Conservation (phyloP, 2,329 filamentous ascomycete species). For the Akanthomyces dipterigenus region DNA sequence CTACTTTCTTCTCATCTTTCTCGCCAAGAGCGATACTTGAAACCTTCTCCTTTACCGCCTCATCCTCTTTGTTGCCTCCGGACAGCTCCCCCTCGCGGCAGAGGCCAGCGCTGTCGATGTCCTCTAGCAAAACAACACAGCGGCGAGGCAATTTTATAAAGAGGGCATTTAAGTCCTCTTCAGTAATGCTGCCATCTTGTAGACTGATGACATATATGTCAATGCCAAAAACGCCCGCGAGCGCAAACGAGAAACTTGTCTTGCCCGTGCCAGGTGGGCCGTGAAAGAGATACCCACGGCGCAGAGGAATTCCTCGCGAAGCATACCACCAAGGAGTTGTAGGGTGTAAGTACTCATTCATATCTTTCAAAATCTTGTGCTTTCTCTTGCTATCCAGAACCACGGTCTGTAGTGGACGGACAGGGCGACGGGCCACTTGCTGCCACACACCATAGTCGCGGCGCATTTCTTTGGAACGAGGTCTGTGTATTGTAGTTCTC, state of each 20-base stretch:
- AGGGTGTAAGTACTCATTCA: conserved; percentile 72
- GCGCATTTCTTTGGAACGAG: conserved; percentile 38
- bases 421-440: conserved; percentile 54
- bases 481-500: conserved; percentile 51
- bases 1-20: neutral
- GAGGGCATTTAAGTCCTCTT: conserved; percentile 51
- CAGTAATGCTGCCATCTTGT: conserved; percentile 52
- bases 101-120: conserved; percentile 61
- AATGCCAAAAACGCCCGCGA: conserved; percentile 59
- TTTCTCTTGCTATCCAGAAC: conserved; percentile 65
- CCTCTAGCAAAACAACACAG: conserved; percentile 61
- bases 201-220: conserved; percentile 57
- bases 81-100: conserved; percentile 28
- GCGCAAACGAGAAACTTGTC: conserved; percentile 58
- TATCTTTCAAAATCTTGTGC: conserved; percentile 57
- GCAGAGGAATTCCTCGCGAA: conserved; percentile 66
- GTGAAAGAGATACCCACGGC: conserved; percentile 71
- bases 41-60: conserved; percentile 25
- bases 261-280: conserved; percentile 72
- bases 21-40: too few species aligned
- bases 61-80: conserved; percentile 30
- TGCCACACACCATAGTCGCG: conserved; percentile 45
- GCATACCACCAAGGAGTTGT: conserved; percentile 66
- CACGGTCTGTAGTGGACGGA: conserved; percentile 67
- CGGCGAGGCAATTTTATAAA: conserved; percentile 55